Base-by-base conservation (phyloP, 1,284 basidiomycete genomes). In the Apiotrichum laibachii region DNA sequence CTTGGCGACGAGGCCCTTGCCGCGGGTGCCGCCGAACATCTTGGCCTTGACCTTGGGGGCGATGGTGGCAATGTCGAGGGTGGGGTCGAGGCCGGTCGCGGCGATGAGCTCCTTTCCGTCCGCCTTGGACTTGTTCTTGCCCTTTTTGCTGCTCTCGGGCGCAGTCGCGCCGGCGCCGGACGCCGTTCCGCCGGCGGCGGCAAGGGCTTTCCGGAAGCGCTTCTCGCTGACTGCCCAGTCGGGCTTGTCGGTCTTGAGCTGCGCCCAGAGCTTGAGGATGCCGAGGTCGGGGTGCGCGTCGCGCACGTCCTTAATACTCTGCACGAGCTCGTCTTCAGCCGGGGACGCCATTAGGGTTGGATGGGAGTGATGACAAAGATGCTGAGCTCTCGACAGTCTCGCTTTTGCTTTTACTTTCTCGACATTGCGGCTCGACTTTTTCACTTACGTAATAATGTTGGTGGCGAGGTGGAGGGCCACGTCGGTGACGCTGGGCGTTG, bases 151-250 rank as follows among this genome's bases (percentile, higher is more conserved):
- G 44, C 56, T 46, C 39, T 40, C 53, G n/a, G 72, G 69, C 35
- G 70, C 67, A 33, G 62, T 44, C 8, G 65, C 57, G 15, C 61
- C 55, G 2, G 62, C 44, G 2, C 52, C 49, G 22, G n/a, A 37
- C 16, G 47, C 50, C 5, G 44, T 52, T n/a, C 57, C 56, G 45
- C 57, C 53, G 1, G 56, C 45, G 1, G 56, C 49, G 6, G 62
- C 61, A 10, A 84, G 75, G 48, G 88, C 77, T 73, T 88, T 90
- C 55, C 85, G 80, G 11, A 87, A 83, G 16, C 90, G 83, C 71
- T 90, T 91, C 76, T 92, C 90, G 73, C 87, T 88, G 62, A 92
- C 87, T 0, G 82, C 73, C 89, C 89, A 91, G 21, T 82, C 79
- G 1, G 87, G 83, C 65, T 88, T 78, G 7, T 79, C 77, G 8